Percentiles rank a stretch among this genome's conserved stretches.
Evolutionary conservation across 2,329 filamentous ascomycete genomes (phyloP).

Genomic region (Bisporella sp.): DNA sequence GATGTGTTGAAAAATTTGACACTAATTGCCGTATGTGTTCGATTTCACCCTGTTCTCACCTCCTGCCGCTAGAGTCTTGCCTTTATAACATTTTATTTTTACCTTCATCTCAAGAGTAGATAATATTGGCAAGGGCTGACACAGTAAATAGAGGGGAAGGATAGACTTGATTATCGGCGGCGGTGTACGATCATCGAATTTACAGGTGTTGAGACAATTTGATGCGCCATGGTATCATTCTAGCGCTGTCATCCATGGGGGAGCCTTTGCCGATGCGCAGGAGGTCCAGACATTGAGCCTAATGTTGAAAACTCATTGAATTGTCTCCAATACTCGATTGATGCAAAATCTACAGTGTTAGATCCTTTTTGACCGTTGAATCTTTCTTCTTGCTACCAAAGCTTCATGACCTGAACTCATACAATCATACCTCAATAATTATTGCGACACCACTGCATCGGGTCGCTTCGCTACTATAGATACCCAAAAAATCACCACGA

Average conservation of each 20-base stretch:
- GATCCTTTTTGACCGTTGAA: no score
- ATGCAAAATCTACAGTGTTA: no score
- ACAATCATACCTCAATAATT: no score
- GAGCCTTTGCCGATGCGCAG: slow-evolving; percentile 23
- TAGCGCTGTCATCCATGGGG: slow-evolving; percentile 31
- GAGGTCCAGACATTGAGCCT: slow-evolving; percentile 16
- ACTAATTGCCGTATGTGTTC: slow-evolving; percentile 16
- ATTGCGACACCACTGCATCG: no score
- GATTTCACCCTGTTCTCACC: no score
- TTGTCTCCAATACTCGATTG: no score
- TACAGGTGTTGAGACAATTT: slow-evolving; percentile 28
- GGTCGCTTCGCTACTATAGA: no score
- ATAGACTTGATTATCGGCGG: slow-evolving; percentile 43
- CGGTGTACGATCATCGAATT: slow-evolving; percentile 39
- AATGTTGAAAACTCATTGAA: slow-evolving; percentile 11
- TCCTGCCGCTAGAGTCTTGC: no score
- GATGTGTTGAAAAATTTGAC: slow-evolving; percentile 22
- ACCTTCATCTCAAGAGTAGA: neutral
- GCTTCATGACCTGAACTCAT: no score
- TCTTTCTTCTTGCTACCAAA: no score
- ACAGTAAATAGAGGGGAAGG: slow-evolving; percentile 12
- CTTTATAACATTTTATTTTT: no score
- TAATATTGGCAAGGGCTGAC: neutral
- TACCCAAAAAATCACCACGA: no score
- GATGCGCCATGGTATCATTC: slow-evolving; percentile 35